Base-by-base conservation (phyloP, 495 filamentous ascomycete genomes). In the Penicillium salamii region DNA sequence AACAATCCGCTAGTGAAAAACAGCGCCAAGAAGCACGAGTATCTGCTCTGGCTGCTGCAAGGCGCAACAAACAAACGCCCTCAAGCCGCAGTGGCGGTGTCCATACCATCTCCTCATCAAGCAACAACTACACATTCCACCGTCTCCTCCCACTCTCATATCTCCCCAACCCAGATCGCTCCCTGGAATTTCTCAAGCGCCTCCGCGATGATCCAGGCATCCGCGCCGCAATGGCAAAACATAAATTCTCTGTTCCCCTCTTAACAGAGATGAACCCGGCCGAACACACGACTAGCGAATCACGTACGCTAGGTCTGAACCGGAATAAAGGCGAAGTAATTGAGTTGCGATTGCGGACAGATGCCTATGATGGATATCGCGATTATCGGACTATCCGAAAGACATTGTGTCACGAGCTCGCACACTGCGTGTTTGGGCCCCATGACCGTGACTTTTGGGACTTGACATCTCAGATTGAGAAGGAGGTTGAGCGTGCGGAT, bases 241-340 rank as follows among this genome's bases (percentile, higher is more conserved):
- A 96, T 72, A 79, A 82, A 36, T 96, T 93, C 75, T 80, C 78
- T 38, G 93, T 98, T n/a, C 84, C 83, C 1, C 66, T 97, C 14
- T 76, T 98, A 3, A 95, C 90, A 4, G 93, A 98, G 68, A 97
- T 98, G 92, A 85, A 97, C 57, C 93, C 93, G 1, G 71, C 83
- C 0, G 78, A 83, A 49, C 85, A 97, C 63, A 96, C 92, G 3
- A 87, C 81, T 13, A 82, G 83, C 62, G 84, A 91, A 55, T 84
- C 82, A 37, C 83, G 89, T 34, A 95, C 87, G 28, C 71, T 97
- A 3, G 93, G 93, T 0, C 69, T 97, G 26, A 98, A 98, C 61
- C 75, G 90, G 11, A 96, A 97, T 61, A 70, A 75, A 7, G 93
- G 93, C 45, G 85, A 96, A 70, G 86, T 91, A 0, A 96, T 98